Conservation (phyloP, 768 basidiomycete genomes). For the Naganishia friedmannii region DNA sequence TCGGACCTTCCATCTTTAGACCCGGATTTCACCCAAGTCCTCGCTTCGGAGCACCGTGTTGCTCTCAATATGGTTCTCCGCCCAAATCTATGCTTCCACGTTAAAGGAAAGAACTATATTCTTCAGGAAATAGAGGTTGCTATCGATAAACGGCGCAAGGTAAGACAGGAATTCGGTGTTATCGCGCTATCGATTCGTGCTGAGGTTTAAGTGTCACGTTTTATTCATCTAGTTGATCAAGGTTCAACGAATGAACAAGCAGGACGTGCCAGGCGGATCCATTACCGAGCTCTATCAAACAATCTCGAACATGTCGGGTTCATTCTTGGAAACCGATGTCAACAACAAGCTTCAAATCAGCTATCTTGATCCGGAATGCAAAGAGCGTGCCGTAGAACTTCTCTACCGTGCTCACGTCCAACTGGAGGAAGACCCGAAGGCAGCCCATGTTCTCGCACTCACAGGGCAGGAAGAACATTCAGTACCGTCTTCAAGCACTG, state of each 20-base stretch:
- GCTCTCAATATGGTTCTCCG: slow-evolving; percentile 15
- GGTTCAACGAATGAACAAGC: neutral
- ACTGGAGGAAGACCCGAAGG: neutral
- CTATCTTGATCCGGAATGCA: neutral
- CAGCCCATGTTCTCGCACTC: neutral
- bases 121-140: slow-evolving; percentile 1
- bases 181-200: neutral
- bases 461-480: neutral
- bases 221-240: neutral
- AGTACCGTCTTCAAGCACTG: neutral
- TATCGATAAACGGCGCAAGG: neutral
- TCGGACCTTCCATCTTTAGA: neutral
- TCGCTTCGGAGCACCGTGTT: slow-evolving; percentile 17
- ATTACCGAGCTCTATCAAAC: slow-evolving; percentile 8
- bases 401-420: neutral
- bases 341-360: neutral
- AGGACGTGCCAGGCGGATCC: neutral
- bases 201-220: neutral
- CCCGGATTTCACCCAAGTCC: slow-evolving; percentile 4
- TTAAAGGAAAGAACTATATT: slow-evolving; percentile 10
- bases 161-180: neutral
- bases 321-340: slow-evolving; percentile 7
- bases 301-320: slow-evolving; percentile 19
- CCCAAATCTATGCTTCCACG: slow-evolving; percentile 1
- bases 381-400: neutral